Base-by-base conservation (phyloP, 169 alveolate genomes). In the Neospora caninum region DNA sequence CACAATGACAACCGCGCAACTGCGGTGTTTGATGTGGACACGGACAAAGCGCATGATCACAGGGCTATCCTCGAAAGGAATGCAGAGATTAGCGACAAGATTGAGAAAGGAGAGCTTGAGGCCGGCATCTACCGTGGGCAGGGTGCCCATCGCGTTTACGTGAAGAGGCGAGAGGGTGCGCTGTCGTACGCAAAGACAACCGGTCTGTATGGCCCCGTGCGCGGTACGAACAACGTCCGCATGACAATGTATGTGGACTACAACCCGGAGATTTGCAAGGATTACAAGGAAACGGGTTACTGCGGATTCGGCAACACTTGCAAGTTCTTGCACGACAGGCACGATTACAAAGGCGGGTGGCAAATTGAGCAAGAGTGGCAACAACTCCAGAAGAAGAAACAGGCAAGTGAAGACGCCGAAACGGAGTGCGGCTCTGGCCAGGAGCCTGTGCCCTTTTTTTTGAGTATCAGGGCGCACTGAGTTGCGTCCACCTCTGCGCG, bases 241-340 rank as follows among this genome's bases (percentile, higher is more conserved):
- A 95, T 98, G 80, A 98, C 99, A 36, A 96, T 98, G 88, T 96
- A 99, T 92, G 97, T 99, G 80, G 99, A 99, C 96, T 99, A 98
- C 96, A 98, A 98, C 78, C 99, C 99, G 18, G 99, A 98, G 88
- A 94, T 98, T 43, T 99, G 99, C 96, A 99, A 99, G 95, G 99
- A 99, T 96, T 99, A 97, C 95, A 98, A 98, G 95, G 99, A 98
- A 92, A 98, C 99, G 27, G 99, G 99, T 18, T 98, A 98, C 96
- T 99, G 99, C 93, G 99, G 99, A 1, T 99, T 98, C 95, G 99
- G 99, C 70, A 95, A 99, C 88, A 97, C 99, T 54, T 99, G 99
- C 96, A 97, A 98, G 91, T 99, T 98, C 95, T 97, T 99, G 73
- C 99, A 99, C 96, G 99, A 99, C 96, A 95, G 99, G 86, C 96